These are phyloP conservation scores for Echria macrotheca DNA, from an alignment of 495 filamentous ascomycete species.

Conservation along the genomic window DNA sequence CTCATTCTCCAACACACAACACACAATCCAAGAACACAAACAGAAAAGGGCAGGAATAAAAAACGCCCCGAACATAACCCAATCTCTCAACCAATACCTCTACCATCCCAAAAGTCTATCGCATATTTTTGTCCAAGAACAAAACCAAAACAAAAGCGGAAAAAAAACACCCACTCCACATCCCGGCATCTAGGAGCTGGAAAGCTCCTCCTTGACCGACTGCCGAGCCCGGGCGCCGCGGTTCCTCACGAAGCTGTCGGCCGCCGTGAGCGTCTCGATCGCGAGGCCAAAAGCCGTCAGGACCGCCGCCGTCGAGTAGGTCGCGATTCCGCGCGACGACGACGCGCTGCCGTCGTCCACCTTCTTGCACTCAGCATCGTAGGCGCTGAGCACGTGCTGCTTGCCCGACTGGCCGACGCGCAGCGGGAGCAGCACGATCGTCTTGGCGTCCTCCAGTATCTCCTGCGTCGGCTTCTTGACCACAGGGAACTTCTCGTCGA, in stretches of 20 bases:
- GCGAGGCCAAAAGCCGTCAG: constrained; percentile 68
- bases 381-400: constrained; percentile 69
- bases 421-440: constrained; percentile 61
- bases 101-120: no score
- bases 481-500: constrained; percentile 77
- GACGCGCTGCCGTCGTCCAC: constrained; percentile 62
- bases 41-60: no score
- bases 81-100: no score
- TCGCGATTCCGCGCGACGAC: constrained; percentile 32
- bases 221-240: constrained; percentile 61
- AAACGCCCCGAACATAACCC: no score
- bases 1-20: no score
- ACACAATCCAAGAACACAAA: no score
- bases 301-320: constrained; percentile 65
- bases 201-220: constrained; percentile 43
- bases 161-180: not conserved
- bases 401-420: constrained; percentile 62
- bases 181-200: not conserved
- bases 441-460: constrained; percentile 60
- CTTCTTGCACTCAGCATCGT: constrained; percentile 71
- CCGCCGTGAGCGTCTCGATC: constrained; percentile 56
- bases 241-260: constrained; percentile 49
- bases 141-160: no score
- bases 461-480: constrained; percentile 83
- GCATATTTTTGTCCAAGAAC: no score